These are phyloP conservation scores for Metschnikowia dekortorum DNA, from an alignment of 805 yeast genomes.

Conservation along the genomic window DNA sequence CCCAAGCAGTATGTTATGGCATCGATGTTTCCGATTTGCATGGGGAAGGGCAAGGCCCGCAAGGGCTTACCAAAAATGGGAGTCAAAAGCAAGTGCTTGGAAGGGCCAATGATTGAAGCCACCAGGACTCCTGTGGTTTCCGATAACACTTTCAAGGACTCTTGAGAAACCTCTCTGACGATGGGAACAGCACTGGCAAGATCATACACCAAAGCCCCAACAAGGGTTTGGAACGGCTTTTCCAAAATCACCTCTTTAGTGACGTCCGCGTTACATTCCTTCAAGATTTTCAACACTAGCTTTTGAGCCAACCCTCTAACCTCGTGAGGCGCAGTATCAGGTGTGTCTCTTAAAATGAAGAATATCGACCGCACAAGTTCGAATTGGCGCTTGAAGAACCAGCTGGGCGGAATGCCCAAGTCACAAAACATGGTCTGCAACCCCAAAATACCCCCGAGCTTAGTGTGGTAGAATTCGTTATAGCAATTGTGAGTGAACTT, in stretches of 20 bases:
- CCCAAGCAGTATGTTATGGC: conserved; percentile 91
- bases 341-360: conserved; percentile 86
- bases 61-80: conserved; percentile 97
- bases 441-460: conserved; percentile 87
- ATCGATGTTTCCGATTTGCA: conserved; percentile 98
- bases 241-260: conserved; percentile 59
- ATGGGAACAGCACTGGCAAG: conserved; percentile 81
- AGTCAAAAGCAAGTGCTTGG: conserved; percentile 74
- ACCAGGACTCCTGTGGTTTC: conserved; percentile 66
- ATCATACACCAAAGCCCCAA: conserved; percentile 89
- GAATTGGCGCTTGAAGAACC: conserved; percentile 74
- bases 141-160: conserved; percentile 61
- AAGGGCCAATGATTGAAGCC: conserved; percentile 73
- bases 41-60: conserved; percentile 94
- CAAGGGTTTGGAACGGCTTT: conserved; percentile 73
- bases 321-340: conserved; percentile 77
- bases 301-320: conserved; percentile 70
- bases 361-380: conserved; percentile 84
- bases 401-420: conserved; percentile 58
- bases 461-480: conserved; percentile 80
- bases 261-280: conserved; percentile 58
- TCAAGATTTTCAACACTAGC: conserved; percentile 59
- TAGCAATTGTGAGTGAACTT: conserved; percentile 88
- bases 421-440: conserved; percentile 68
- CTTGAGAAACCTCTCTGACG: conserved; percentile 79